Base-by-base conservation (phyloP, 108 stramenopile genomes). In the Skeletonema potamos region DNA sequence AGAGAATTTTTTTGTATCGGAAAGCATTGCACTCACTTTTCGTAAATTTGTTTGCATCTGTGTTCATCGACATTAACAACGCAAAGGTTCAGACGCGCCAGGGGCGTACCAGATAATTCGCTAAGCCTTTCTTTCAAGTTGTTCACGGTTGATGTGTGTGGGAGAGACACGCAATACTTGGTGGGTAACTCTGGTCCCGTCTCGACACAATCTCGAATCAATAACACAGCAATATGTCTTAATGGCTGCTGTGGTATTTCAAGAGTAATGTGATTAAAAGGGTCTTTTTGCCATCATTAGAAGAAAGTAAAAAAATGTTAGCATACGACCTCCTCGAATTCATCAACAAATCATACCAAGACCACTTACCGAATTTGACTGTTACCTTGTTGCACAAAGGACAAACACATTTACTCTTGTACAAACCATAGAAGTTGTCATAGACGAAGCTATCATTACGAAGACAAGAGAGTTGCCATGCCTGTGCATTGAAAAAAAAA, bases 331-430 rank as follows among this genome's bases (percentile, higher is more conserved):
- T 1, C 6, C 18, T 51, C 6, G 22, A 51, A 20, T 22, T 22
- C 20, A 51, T 3, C 48, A 51, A 15, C 1, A 24, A 9, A 51
- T 51, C 48, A 51, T 0, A 6, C 6, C 22, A 48, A 48, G 37
- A 41, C 15, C 2, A 24, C 74, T 69, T 70, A 81, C 97, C 98
- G 76, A 97, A 99, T 7, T 93, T 92, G 8, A 97, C 89, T 18
- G 91, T 91, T 5, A 95, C 85, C 56, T 83, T 62, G 13, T 89
- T 70, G 72, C 97, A 99, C 28, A 76, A 44, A 5, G 92, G 88
- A 77, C 98, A 99, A 30, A 94, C 84, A 61, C 92, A 94, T 34
- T 90, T 92, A 59, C 85, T 86, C 34, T 90, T 86, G 73, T 91
- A 89, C 65, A 92, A 84, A 10, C 96, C 96, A 70, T 86, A 85